Percentiles rank a stretch among this genome's conserved stretches.
Evolutionary conservation across 176 grass and related monocot species (phyloP).

Genomic region (Ananas comosus): DNA sequence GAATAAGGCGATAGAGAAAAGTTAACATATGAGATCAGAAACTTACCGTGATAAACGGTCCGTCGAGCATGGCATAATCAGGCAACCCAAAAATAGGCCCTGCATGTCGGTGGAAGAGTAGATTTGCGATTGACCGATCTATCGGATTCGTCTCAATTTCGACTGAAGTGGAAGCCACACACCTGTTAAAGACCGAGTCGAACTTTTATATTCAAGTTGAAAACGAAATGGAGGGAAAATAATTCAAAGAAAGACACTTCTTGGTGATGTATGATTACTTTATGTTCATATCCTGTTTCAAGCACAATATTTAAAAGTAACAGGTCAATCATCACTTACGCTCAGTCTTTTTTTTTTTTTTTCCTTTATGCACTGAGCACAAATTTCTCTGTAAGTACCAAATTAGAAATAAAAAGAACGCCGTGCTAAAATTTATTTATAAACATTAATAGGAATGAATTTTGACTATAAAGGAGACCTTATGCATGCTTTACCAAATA

Average conservation of each 20-base stretch:
- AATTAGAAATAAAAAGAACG: too few relatives aligned
- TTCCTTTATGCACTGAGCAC: too few relatives aligned
- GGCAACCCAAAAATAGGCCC: neutral
- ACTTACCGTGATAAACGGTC: neutral
- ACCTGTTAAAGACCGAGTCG: slow-evolving; percentile 2
- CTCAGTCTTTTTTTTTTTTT: too few relatives aligned
- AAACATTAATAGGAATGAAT: too few relatives aligned
- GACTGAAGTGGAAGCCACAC: neutral
- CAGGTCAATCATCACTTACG: too few relatives aligned
- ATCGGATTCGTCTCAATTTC: slow-evolving; percentile 22
- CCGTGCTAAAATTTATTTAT: too few relatives aligned
- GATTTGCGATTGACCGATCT: slow-evolving; percentile 37
- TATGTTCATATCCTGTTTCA: neutral
- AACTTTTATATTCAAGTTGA: slow-evolving; percentile 10
- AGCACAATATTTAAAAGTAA: too few relatives aligned
- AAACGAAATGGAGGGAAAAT: neutral
- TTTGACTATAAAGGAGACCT: too few relatives aligned
- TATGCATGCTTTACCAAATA: too few relatives aligned
- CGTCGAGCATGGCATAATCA: neutral
- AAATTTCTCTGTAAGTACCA: too few relatives aligned
- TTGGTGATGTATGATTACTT: neutral
- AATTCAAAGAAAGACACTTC: neutral
- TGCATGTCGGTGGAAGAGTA: slow-evolving; percentile 35
- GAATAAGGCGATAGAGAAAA: neutral
- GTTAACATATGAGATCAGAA: neutral